Evolutionary conservation across 257 asterid genomes (phyloP).

Genomic region (Buddleja alternifolia): DNA sequence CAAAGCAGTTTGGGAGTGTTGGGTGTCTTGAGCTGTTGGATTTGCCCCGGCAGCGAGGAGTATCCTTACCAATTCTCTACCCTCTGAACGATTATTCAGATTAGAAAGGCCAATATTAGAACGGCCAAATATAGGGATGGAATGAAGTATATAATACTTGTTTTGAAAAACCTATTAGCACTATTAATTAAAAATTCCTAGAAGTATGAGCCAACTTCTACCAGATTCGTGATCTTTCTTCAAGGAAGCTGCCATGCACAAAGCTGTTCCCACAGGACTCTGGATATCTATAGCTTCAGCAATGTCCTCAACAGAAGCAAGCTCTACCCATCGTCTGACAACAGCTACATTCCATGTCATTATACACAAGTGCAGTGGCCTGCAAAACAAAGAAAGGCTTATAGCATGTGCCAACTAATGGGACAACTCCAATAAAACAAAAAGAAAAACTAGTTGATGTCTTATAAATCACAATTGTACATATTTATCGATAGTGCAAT

Average conservation of each 20-base stretch:
- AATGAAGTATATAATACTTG: background rate
- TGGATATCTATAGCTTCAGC: slow-evolving; percentile 86
- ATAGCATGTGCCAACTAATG: slow-evolving; percentile 29
- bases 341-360: slow-evolving; percentile 93
- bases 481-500: background rate
- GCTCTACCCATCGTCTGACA: slow-evolving; percentile 91
- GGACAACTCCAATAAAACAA: slow-evolving; percentile 16
- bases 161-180: slow-evolving; percentile 28
- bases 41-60: slow-evolving; percentile 94
- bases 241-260: slow-evolving; percentile 95
- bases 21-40: slow-evolving; percentile 84
- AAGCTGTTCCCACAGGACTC: slow-evolving; percentile 85
- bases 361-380: slow-evolving; percentile 92
- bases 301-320: slow-evolving; percentile 76
- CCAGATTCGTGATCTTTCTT: slow-evolving; percentile 96
- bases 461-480: slow-evolving; percentile 9
- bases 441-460: background rate
- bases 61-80: slow-evolving; percentile 82
- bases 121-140: slow-evolving; percentile 19
- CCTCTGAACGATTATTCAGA: slow-evolving; percentile 54
- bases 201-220: slow-evolving; percentile 33
- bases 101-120: slow-evolving; percentile 29
- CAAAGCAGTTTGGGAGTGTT: slow-evolving; percentile 88
- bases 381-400: slow-evolving; percentile 43
- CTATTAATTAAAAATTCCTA: slow-evolving; percentile 2